Evolutionary conservation across 2,329 filamentous ascomycete genomes (phyloP).

Genomic region (Geosmithia putterillii): DNA sequence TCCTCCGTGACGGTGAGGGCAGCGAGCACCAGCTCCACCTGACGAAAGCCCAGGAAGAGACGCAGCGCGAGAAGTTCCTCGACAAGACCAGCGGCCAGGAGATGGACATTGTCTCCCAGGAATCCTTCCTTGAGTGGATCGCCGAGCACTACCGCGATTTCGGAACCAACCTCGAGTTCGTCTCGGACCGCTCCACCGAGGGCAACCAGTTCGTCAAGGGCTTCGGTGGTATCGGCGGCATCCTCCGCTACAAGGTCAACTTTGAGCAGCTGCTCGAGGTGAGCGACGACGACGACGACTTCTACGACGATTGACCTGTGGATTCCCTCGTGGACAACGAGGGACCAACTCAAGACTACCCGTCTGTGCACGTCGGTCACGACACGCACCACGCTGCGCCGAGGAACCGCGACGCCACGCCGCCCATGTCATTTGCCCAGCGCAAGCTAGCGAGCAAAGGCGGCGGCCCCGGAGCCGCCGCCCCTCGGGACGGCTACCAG

Average conservation of each 20-base stretch:
- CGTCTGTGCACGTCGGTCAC: constrained; percentile 29
- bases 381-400: constrained; percentile 24
- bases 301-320: constrained; percentile 88
- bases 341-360: constrained; percentile 59
- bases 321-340: constrained; percentile 79
- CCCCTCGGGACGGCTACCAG: constrained; percentile 20
- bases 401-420: constrained; percentile 30
- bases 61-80: constrained; percentile 73
- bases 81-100: constrained; percentile 93
- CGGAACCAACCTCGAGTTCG: constrained; percentile 89
- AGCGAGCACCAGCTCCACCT: constrained; percentile 69
- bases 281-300: constrained; percentile 90
- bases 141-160: constrained; percentile 98
- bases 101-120: constrained; percentile 84
- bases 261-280: constrained; percentile 96
- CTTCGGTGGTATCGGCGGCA: constrained; percentile 94
- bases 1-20: constrained; percentile 68
- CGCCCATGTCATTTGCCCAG: constrained; percentile 29
- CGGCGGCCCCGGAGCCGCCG: constrained; percentile 30
- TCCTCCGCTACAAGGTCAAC: constrained; percentile 99
- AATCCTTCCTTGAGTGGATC: constrained; percentile 98
- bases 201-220: constrained; percentile 99
- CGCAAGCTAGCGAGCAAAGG: constrained; percentile 35
- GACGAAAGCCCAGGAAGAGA: constrained; percentile 63
- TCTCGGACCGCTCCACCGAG: constrained; percentile 93